These are phyloP conservation scores for Annulohypoxylon truncatum DNA, from an alignment of 2,329 filamentous ascomycete species.

Conservation along the genomic window DNA sequence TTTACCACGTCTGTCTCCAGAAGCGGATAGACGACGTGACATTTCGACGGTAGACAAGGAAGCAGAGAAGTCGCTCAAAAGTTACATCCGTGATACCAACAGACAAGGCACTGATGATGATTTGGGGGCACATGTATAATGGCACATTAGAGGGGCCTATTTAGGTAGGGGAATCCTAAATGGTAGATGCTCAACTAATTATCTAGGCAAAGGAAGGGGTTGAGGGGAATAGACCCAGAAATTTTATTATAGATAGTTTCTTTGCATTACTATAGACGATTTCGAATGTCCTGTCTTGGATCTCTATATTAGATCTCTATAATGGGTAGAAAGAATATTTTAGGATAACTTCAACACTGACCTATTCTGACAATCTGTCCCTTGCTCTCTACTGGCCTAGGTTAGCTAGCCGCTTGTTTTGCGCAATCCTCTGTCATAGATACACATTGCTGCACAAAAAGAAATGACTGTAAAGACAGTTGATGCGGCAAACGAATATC, in stretches of 20 bases:
- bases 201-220: not conserved
- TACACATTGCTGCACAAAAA: conserved; percentile 60
- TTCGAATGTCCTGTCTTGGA: too few relatives aligned
- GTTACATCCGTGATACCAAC: not conserved
- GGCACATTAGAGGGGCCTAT: not conserved
- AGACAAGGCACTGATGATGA: not conserved
- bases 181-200: too few relatives aligned
- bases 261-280: too few relatives aligned
- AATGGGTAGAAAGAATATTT: too few relatives aligned
- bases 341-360: too few relatives aligned
- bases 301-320: too few relatives aligned
- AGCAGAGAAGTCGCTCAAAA: not conserved
- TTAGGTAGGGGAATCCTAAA: not conserved
- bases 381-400: too few relatives aligned
- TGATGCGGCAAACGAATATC: conserved; percentile 66
- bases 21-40: not conserved
- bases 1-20: not conserved
- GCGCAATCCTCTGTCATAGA: conserved; percentile 50
- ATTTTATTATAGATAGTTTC: too few relatives aligned
- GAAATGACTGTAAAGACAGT: conserved; percentile 63
- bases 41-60: not conserved
- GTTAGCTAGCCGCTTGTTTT: conserved; percentile 45
- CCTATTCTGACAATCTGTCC: too few relatives aligned
- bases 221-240: not conserved
- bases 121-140: not conserved